Evolutionary conservation across 768 basidiomycete genomes (phyloP), one percentile per base, ranked within the genome.

Genomic region (Suillus occidentalis): DNA sequence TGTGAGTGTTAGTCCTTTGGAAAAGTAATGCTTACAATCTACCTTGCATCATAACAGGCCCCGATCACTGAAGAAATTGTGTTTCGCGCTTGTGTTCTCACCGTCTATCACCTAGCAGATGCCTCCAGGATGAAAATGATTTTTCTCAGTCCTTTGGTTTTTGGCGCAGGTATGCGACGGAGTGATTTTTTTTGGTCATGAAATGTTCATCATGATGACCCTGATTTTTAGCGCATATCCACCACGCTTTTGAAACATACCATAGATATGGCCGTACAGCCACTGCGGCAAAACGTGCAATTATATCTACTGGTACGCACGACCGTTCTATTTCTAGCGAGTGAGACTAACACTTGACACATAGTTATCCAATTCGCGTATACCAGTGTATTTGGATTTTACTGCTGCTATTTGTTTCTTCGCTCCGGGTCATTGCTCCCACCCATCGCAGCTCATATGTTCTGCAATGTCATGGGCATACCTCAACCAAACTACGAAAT

Each of bases 381-480:
- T 76, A 99, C 97, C 8, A 95, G 93, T 4, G 71, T 98, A 16
- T 99, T 99, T 70, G 97, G 97, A 5, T 92, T 89, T 75, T 91
- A 91, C 76, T 89, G 88, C 28, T 85, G 93, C 5, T 97, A 87
- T 76, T 83, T 97, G 50, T 94, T 95, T 78, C 81, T 97, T 9
- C 87, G 91, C 58, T 95, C 95, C 5, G 87, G 90, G 18, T 95
- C 94, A 6, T 77, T 98, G 65, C 75, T 90, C 37, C 90, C 95
- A 1, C 82, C 95, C 2, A 83, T 95, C 62, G 76, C 84, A 10
- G 87, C 94, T 0, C 97, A 99, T 72, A 78, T 91, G 1, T 97
- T 95, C 73, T 99, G 97, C 81, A 99, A 99, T 72, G 75, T 91
- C 59, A 96, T 98, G 93, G 96, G 96, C 1, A 71, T 98, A 36